Evolutionary conservation across 2,329 filamentous ascomycete species (phyloP), one percentile per base, ranked within the genome.

Genomic region (Taxawa tesnikishii): DNA sequence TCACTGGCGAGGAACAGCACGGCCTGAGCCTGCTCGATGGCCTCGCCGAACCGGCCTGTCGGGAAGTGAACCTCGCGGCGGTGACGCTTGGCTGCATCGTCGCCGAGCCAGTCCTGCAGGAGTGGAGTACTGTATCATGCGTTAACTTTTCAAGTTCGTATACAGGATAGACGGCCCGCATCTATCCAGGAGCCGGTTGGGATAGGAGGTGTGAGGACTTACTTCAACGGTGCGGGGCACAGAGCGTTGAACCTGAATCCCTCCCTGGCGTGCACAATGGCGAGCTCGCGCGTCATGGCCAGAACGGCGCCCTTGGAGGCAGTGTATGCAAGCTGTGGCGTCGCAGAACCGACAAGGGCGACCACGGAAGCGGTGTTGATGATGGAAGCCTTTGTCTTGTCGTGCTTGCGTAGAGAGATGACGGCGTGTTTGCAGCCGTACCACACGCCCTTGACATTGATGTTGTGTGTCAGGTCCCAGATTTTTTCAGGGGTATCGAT

Each of bases 381-480:
- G 59, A 94, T 75, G 58, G 78, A 84, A 31, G 74, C 83, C 46
- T 70, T 73, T 27, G 65, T 73, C 74, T 94, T 94, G 34, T 72
- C 70, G 66, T 92, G 68, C 47, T 75, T 76, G 43, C 85, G 79
- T 47, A 94, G 68, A 27, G 82, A 73, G 31, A 88, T 66, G 16
- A 94, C 77, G 5, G 87, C 84, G 56, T 94, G 83, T 69, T 94
- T 94, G 70, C 76, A 79, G 38, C 87, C 87, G 56, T 75, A 94
- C 87, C 87, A 94, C n/a, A 94, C 87, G 26, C 87, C 87, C 72
- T 94, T 94, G 58, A 94, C 87, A 59, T 94, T 94, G 67, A 94
- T 92, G 55, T 75, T 77, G 40, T 93, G 84, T 4, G 87, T 94
- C 44, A 93, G 63, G 50, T 94, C 84, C 87, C 87, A 94, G 64